Base-by-base conservation (phyloP, 495 filamentous ascomycete genomes). In the Bathelium albidoporum region DNA sequence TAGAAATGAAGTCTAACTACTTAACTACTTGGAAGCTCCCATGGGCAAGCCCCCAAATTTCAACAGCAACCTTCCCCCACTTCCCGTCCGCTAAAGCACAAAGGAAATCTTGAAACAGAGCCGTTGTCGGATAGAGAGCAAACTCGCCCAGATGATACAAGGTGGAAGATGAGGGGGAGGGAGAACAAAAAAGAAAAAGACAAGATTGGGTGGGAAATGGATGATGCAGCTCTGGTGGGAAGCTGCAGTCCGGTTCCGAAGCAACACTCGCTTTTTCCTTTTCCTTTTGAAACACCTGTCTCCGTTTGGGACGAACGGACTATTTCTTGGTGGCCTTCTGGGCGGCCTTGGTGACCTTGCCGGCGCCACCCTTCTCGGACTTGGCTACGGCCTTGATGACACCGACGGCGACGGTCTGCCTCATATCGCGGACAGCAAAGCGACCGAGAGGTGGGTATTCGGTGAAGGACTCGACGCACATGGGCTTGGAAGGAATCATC, bases 401-500 rank as follows among this genome's bases (percentile, higher is more conserved):
- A 85, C 93, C 93, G 79, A 98, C 94, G 67, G 93, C 94, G 66
- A 97, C 93, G 76, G 93, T 96, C 75, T 96, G 67, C 20, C 68
- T 53, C 68, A 72, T 70, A 62, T 72, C 68, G 43, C 70, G 68
- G 32, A 72, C 68, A 61, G 70, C 68, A 68, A 70, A 98, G 85
- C 94, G 91, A 75, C 94, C 94, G 64, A 98, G 90, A 76, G 95
- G 94, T 72, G 94, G 92, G 84, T 97, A 98, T 71, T 97, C 91
- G 72, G 93, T 96, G 91, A 97, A 97, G 70, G 95, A 83, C 89
- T 97, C 94, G 77, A 98, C 94, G 81, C 94, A 98, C 94, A 98
- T 98, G 74, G 94, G 94, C 91, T 98, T 98, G 81, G 94, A 96
- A 72, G 94, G 94, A 84, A 96, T 75, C 94, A 98, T 98, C 90